A percentile compares a stretch with the other conserved stretches of the same genome.
Conservation (phyloP, 139 green algal species). For the Chlamydomonas urium region DNA sequence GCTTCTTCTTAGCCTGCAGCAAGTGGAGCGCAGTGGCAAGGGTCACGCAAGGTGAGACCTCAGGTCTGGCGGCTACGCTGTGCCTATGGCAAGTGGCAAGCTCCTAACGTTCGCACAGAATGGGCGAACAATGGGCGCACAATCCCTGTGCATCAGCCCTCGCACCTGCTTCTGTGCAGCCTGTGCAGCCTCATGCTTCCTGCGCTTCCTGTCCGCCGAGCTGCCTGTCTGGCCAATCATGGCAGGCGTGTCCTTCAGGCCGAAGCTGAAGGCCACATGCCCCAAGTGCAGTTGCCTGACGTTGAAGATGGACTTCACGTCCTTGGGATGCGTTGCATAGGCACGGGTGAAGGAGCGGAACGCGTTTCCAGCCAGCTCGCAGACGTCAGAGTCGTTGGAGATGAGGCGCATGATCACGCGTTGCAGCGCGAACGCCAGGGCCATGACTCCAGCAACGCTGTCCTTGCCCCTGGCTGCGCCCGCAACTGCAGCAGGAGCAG, state of each 20-base stretch:
- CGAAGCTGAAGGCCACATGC: conserved; percentile 87
- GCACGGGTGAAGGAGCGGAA: conserved; percentile 83
- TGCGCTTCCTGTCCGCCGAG: conserved; percentile 48
- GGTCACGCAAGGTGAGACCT: too few relatives aligned
- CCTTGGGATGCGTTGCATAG: conserved; percentile 72
- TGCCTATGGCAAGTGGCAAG: too few relatives aligned
- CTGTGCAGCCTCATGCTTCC: conserved; percentile 8
- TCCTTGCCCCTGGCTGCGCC: too few relatives aligned
- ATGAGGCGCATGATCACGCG: conserved; percentile 24
- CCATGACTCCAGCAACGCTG: neutral
- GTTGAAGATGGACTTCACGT: conserved; percentile 53
- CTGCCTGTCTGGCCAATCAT: conserved; percentile 39
- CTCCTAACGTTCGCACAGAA: too few relatives aligned
- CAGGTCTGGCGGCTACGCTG: too few relatives aligned
- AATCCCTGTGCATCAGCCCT: too few relatives aligned
- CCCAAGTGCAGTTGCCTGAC: conserved; percentile 87
- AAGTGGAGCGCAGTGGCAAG: neutral
- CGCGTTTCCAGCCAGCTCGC: conserved; percentile 56
- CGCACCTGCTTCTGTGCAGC: neutral
- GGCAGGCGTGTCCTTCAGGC: conserved; percentile 59
- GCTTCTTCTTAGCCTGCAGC: conserved; percentile 6
- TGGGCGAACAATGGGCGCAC: too few relatives aligned
- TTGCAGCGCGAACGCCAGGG: conserved; percentile 25
- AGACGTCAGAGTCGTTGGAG: conserved; percentile 17
- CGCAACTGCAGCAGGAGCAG: too few relatives aligned